Evolutionary conservation across 2,329 filamentous ascomycete species (phyloP).

Genomic region (Elsinoe fawcettii): DNA sequence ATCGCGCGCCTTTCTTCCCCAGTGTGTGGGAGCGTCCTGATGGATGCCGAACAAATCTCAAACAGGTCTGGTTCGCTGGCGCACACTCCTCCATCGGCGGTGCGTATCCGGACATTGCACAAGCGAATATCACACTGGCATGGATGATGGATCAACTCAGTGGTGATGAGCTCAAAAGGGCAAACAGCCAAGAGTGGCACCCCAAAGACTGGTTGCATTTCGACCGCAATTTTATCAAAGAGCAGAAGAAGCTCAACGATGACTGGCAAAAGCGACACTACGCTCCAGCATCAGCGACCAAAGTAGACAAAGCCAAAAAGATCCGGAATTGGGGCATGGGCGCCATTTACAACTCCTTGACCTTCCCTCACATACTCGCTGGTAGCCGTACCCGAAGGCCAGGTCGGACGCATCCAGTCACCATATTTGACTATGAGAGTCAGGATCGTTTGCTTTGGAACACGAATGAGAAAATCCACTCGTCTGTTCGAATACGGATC

Average conservation of each 20-base stretch:
- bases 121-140: conserved; percentile 33
- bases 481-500: conserved; percentile 29
- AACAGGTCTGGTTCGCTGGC: conserved; percentile 52
- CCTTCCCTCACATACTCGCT: conserved; percentile 27
- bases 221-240: conserved; percentile 27
- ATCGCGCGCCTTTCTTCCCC: conserved; percentile 43
- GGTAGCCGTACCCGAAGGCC: conserved; percentile 25
- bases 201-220: conserved; percentile 30
- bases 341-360: conserved; percentile 29
- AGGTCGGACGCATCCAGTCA: conserved; percentile 26
- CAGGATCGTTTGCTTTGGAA: conserved; percentile 21
- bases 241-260: conserved; percentile 19
- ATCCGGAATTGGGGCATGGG: conserved; percentile 27
- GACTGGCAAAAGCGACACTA: conserved; percentile 22
- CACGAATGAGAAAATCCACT: conserved; percentile 31
- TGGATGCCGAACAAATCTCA: conserved; percentile 30
- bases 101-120: conserved; percentile 29
- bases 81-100: conserved; percentile 47
- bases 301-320: conserved; percentile 14
- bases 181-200: background rate
- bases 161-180: conserved; percentile 22
- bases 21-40: conserved; percentile 40
- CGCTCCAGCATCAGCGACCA: conserved; percentile 18
- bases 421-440: conserved; percentile 23
- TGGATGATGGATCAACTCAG: conserved; percentile 37